Base-by-base conservation (phyloP, 495 filamentous ascomycete species). In the Aspergillus olivimuriae region DNA sequence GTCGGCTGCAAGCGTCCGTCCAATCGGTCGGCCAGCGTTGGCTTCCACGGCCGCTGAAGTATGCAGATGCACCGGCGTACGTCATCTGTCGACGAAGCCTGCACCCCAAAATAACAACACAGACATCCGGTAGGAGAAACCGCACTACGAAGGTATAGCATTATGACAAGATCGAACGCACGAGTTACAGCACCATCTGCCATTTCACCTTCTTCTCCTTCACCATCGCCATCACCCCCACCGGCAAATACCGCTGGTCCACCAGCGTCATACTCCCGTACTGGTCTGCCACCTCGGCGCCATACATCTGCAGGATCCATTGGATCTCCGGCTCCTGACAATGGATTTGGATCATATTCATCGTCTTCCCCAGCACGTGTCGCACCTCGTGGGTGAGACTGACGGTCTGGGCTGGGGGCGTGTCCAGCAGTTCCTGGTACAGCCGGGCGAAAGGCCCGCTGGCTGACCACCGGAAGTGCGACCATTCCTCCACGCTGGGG, bases 291-390 rank as follows among this genome's bases (percentile, higher is more conserved):
- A 81, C 49, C 37, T 81, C 76, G 9, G 60, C 51, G 2, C 58
- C 69, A 52, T 80, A 78, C 24, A 78, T 46, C 50, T 74, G 57
- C 35, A 68, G 22, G 17, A 74, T 63, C 77, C 77, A 81, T 43
- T 61, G 61, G 56, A 61, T 59, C 48, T 81, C 44, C 5, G 26
- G 33, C 12, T 47, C 47, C 4, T 48, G 16, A 6, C 4, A 8
- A 10, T 19, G 15, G n/a, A 41, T 12, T 31, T 43, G 24, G 1
- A 6, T 3, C 22, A 10, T 22, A 7, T 26, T 12, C 1, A 41
- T 10, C 3, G 32, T 42, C 10, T 19, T 17, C 0, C 11, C 16
- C 1, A 48, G 10, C 11, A 44, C 52, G 23, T 36, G 16, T 0
- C 12, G 22, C 32, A 40, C 22, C 12, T 51, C 51, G 43, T 24